Evolutionary conservation across 208 protist species (phyloP).

Genomic region (Strigomonas culicis): DNA sequence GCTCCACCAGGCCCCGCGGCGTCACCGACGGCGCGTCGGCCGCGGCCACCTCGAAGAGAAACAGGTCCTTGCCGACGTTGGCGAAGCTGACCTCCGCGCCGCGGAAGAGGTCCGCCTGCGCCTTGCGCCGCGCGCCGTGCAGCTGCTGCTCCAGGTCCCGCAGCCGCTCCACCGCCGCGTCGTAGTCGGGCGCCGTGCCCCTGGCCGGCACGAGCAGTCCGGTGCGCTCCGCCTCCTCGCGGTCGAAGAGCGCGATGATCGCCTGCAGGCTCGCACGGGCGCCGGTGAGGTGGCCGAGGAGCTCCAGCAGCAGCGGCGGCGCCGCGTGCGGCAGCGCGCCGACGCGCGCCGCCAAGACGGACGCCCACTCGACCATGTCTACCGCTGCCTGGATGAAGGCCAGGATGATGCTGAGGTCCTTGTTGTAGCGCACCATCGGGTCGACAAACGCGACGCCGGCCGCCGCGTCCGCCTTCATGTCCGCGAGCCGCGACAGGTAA

Average conservation of each 20-base stretch:
- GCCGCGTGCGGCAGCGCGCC: background rate
- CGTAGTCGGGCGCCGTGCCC: conserved; percentile 59
- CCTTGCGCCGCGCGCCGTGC: conserved; percentile 31
- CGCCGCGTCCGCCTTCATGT: conserved; percentile 48
- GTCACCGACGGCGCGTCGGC: conserved; percentile 36
- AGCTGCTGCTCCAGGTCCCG: conserved; percentile 42
- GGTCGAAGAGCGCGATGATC: conserved; percentile 73
- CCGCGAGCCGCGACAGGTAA: conserved; percentile 66
- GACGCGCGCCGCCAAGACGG: conserved; percentile 25
- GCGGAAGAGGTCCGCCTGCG: conserved; percentile 48
- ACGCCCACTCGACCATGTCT: conserved; percentile 60
- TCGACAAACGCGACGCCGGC: conserved; percentile 79
- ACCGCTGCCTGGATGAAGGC: conserved; percentile 53
- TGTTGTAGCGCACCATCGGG: conserved; percentile 79
- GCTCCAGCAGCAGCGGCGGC: conserved; percentile 57
- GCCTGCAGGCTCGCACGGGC: conserved; percentile 29
- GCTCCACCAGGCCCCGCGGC: conserved; percentile 58
- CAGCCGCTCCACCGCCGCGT: conserved; percentile 39
- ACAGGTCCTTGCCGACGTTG: conserved; percentile 82
- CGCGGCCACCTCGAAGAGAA: conserved; percentile 78
- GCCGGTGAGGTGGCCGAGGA: conserved; percentile 34
- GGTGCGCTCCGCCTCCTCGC: conserved; percentile 27
- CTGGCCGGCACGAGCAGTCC: conserved; percentile 61
- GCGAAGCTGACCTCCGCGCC: conserved; percentile 48
- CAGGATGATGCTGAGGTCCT: conserved; percentile 74